A percentile compares a stretch with the other conserved stretches of the same genome.
These are phyloP conservation scores for Claviceps monticola DNA, from an alignment of 2,329 filamentous ascomycete genomes.

Conservation along the genomic window DNA sequence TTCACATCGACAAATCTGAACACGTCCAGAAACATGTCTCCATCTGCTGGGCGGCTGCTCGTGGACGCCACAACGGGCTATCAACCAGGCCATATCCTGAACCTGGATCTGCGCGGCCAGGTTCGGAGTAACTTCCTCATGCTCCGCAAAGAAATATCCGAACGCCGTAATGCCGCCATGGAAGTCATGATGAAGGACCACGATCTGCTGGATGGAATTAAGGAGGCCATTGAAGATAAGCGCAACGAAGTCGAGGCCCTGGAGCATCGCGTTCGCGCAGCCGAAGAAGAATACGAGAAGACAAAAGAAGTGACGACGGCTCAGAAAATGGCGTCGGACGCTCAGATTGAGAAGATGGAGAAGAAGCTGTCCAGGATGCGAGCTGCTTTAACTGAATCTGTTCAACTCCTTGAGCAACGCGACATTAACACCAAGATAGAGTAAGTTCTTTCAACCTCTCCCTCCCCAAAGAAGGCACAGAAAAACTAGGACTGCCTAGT, in stretches of 20 bases:
- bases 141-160: conserved; percentile 83
- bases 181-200: conserved; percentile 92
- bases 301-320: conserved; percentile 76
- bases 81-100: conserved; percentile 76
- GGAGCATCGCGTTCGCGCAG: conserved; percentile 73
- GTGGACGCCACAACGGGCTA: conserved; percentile 76
- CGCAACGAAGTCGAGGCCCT: conserved; percentile 82
- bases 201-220: conserved; percentile 84
- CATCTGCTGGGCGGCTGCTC: conserved; percentile 58
- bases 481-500: background rate
- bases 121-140: conserved; percentile 66
- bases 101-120: conserved; percentile 71
- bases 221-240: conserved; percentile 95
- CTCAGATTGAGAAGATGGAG: conserved; percentile 97
- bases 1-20: conserved; percentile 53
- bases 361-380: conserved; percentile 95
- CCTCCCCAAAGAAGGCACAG: background rate
- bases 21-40: conserved; percentile 21
- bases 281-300: conserved; percentile 87
- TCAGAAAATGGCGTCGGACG: conserved; percentile 76
- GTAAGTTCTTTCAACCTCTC: conserved; percentile 33
- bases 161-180: conserved; percentile 66
- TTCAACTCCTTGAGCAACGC: conserved; percentile 83
- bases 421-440: conserved; percentile 97
- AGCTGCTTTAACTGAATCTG: conserved; percentile 65